These are phyloP conservation scores for Leccinum griseonigrum DNA, from an alignment of 1,284 basidiomycete species.

Conservation along the genomic window DNA sequence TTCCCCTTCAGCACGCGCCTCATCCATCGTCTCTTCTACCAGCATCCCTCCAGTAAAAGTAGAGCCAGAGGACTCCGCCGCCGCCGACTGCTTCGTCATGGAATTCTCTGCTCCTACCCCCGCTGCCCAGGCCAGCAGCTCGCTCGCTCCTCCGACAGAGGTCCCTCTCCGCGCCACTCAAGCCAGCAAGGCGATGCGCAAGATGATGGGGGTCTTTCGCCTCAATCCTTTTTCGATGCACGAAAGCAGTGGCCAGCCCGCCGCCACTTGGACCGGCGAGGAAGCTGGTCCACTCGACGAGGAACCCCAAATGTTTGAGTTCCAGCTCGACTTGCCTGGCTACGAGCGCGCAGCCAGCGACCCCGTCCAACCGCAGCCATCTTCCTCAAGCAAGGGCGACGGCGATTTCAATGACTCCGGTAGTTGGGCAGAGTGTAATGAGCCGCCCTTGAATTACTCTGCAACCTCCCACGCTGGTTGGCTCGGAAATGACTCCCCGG, in stretches of 20 bases:
- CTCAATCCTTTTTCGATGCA: constrained; percentile 75
- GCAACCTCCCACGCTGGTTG: constrained; percentile 27
- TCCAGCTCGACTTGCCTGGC: constrained; percentile 47
- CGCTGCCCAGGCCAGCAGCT: constrained; percentile 34
- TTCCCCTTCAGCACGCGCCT: constrained; percentile 36
- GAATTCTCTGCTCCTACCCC: constrained; percentile 32
- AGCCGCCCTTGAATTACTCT: constrained; percentile 22
- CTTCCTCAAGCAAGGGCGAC: constrained; percentile 13
- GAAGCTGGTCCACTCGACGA: constrained; percentile 54
- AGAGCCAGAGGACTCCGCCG: constrained; percentile 28
- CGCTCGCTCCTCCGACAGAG: constrained; percentile 53
- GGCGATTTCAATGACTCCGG: constrained; percentile 18
- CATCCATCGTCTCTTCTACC: constrained; percentile 31
- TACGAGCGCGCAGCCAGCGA: constrained; percentile 24
- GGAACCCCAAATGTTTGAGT: constrained; percentile 60
- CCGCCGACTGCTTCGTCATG: constrained; percentile 37
- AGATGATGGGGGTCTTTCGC: constrained; percentile 73
- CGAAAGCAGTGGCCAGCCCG: constrained; percentile 42
- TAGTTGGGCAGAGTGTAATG: constrained; percentile 25
- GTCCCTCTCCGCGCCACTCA: constrained; percentile 73
- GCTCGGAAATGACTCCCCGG: constrained; percentile 29
- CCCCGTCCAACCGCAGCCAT: constrained; percentile 16
- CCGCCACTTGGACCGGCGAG: constrained; percentile 39
- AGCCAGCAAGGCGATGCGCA: constrained; percentile 61
- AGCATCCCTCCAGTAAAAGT: constrained; percentile 31